Evolutionary conservation across 139 green algal species (phyloP).

Genomic region (Tetradesmus obliquus): DNA sequence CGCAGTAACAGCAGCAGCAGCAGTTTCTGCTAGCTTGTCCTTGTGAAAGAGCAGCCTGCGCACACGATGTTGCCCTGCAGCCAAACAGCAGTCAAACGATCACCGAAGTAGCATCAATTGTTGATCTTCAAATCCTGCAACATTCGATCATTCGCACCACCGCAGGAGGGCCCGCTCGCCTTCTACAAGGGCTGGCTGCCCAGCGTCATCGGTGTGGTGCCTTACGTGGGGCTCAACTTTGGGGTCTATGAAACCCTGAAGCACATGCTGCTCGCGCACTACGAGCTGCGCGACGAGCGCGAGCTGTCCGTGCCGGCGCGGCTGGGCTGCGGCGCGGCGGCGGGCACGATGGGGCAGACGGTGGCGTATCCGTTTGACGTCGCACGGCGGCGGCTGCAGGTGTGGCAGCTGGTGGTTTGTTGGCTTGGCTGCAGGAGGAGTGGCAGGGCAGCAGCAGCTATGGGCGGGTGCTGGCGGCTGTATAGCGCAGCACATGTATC

Average conservation of each 20-base stretch:
- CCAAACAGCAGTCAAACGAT: no score
- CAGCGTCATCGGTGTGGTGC: conserved; percentile 96
- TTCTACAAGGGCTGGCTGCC: conserved; percentile 98
- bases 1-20: no score
- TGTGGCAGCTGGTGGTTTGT: conserved; percentile 50
- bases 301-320: conserved; percentile 86
- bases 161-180: conserved; percentile 90
- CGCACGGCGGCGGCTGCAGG: conserved; percentile 91
- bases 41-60: no score
- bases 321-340: conserved; percentile 92
- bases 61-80: no score
- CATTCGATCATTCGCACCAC: not conserved
- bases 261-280: conserved; percentile 77
- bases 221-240: conserved; percentile 99
- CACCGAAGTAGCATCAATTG: no score
- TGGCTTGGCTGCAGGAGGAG: not conserved
- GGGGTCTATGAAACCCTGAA: conserved; percentile 98
- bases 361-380: conserved; percentile 99
- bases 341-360: conserved; percentile 95
- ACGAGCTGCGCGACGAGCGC: conserved; percentile 80
- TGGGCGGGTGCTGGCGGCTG: no score
- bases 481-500: no score
- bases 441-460: not conserved
- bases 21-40: no score
- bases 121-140: no score